Evolutionary conservation across 2,329 filamentous ascomycete species (phyloP), one percentile per base, ranked within the genome.

Genomic region (Rhytidhysteron rufulum): DNA sequence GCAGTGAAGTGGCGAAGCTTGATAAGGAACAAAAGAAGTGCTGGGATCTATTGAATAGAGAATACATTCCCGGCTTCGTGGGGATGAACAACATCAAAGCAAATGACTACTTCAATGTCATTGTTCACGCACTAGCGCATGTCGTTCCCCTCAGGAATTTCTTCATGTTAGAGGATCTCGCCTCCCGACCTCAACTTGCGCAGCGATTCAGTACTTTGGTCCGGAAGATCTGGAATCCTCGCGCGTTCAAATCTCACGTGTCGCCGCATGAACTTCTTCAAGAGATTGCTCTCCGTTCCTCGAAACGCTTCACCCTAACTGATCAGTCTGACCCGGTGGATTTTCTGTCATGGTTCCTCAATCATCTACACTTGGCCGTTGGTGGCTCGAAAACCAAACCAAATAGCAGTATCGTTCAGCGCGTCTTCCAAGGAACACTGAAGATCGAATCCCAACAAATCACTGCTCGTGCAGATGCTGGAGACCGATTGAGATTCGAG

Each of bases 51-150:
- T 75, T 76, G 36, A 88, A 88, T 48, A 87, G 85, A 66, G 82
- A 86, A 62, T 98, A 98, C 68, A 84, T 84, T 50, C 93, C 93
- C 16, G 91, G 93, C 5, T 98, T 90, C 62, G 88, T 98, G 45
- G 93, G 93, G 51, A 94, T 98, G 87, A 98, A 98, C 76, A 98
- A 98, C 69, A 96, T 98, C 75, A 98, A 98, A 68, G 88, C 93
- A 43, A 98, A 98, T 69, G 93, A 98, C 72, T 98, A 98, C 70
- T 78, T 97, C 60, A 98, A 98, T 62, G 91, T 95, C 19, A 80
- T 96, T 3, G 85, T 95, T 35, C 93, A 98, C 66, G 85, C 90
- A 5, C 77, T 98, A 27, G 84, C 91, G 3, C 93, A 98, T 66
- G 88, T 97, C 19, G 74, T 83, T 16, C 91, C 93, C 4, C 73